Percentiles rank a stretch among this genome's conserved stretches.
These are phyloP conservation scores for Funneliformis mosseae DNA, from an alignment of 192 early-diverging fungal species.

Conservation along the genomic window DNA sequence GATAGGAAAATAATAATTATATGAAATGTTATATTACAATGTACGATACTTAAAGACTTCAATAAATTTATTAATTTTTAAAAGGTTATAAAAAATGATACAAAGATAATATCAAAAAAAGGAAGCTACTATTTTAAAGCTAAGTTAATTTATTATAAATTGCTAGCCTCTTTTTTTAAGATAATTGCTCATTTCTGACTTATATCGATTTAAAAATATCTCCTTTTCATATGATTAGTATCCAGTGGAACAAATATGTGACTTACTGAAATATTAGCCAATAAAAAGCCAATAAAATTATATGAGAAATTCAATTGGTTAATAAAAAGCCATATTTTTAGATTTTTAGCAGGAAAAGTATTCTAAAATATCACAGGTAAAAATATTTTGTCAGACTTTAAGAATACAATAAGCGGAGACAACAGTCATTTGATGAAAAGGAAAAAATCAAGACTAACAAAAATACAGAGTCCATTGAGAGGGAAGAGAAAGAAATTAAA, in stretches of 20 bases:
- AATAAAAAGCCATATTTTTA: no score
- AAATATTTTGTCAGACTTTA: not conserved
- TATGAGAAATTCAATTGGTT: no score
- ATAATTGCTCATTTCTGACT: not conserved
- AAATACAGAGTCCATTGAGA: not conserved
- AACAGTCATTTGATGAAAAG: not conserved
- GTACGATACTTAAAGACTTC: no score
- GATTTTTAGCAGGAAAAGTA: no score
- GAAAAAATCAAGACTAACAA: not conserved
- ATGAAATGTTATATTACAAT: no score
- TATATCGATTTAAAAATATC: not conserved
- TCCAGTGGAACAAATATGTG: not conserved
- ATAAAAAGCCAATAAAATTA: no score
- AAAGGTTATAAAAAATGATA: not conserved
- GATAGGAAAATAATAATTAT: no score
- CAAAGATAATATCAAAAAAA: not conserved
- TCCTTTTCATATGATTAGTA: not conserved
- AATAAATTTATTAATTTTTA: no score
- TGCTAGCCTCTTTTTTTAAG: not conserved
- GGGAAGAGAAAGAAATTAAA: not conserved
- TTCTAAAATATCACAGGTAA: not conserved
- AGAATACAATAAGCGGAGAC: not conserved
- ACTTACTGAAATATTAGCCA: no score
- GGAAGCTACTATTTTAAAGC: not conserved
- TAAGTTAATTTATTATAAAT: not conserved